Percentiles rank a stretch among this genome's conserved stretches.
Conservation (phyloP, 2,329 filamentous ascomycete species). For the Simplicillium sp. region DNA sequence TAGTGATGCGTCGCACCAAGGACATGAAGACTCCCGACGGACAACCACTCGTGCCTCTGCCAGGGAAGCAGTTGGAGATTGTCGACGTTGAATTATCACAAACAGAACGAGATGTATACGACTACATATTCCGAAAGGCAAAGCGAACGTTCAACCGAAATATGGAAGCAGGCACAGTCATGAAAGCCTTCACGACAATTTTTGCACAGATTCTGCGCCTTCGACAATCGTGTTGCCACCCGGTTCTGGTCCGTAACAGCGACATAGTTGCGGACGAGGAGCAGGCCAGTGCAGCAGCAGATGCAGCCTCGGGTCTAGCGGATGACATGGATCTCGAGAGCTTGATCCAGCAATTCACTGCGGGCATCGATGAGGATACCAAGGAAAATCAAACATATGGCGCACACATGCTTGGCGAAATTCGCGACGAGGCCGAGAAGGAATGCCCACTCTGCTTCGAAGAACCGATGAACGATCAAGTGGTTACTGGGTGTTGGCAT, state of each 20-base stretch:
- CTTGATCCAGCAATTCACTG: constrained; percentile 76
- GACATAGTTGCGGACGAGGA: constrained; percentile 80
- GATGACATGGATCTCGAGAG: constrained; percentile 94
- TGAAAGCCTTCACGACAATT: constrained; percentile 95
- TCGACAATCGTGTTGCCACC: constrained; percentile 90
- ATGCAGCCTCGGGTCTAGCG: constrained; percentile 70
- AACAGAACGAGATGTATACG: constrained; percentile 82
- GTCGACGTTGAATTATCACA: constrained; percentile 79
- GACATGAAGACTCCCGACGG: constrained; percentile 96
- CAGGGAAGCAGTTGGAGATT: constrained; percentile 72
- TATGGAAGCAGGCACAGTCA: constrained; percentile 79
- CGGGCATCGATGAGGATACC: constrained; percentile 51
- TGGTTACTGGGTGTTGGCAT: constrained; percentile 95
- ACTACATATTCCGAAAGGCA: constrained; percentile 76
- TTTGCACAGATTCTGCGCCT: constrained; percentile 93
- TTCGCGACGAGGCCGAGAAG: constrained; percentile 76
- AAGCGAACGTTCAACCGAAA: constrained; percentile 80
- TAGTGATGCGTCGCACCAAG: constrained; percentile 93
- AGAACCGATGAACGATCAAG: constrained; percentile 90
- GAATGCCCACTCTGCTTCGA: constrained; percentile 95
- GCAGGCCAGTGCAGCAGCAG: constrained; percentile 63
- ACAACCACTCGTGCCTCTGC: constrained; percentile 64
- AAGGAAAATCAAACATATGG: constrained; percentile 61
- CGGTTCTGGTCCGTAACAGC: constrained; percentile 77
- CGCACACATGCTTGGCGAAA: constrained; percentile 79